A percentile compares a stretch with the other conserved stretches of the same genome.
These are phyloP conservation scores for Mycosphaerelloides madeirae DNA, from an alignment of 2,329 filamentous ascomycete species.

Conservation along the genomic window DNA sequence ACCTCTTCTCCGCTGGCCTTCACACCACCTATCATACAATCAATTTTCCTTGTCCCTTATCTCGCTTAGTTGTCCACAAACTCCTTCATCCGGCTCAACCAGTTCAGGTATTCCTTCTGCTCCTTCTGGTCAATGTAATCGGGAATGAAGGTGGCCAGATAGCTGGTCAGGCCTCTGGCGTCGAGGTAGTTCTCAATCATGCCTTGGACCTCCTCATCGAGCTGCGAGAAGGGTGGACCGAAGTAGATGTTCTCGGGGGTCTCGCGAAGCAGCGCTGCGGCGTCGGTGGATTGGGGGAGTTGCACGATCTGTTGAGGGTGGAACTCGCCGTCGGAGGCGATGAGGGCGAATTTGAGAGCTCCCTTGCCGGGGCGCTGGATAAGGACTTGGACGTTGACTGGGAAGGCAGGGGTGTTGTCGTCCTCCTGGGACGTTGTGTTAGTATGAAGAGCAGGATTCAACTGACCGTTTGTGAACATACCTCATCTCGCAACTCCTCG, in stretches of 20 bases:
- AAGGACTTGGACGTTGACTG: slow-evolving; percentile 77
- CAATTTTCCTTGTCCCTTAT: no score
- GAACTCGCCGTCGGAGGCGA: slow-evolving; percentile 80
- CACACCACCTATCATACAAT: no score
- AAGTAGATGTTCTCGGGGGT: slow-evolving; percentile 69
- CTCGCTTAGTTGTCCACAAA: slow-evolving; percentile 58
- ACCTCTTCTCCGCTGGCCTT: no score
- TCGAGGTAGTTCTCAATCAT: slow-evolving; percentile 90
- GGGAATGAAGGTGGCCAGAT: slow-evolving; percentile 82
- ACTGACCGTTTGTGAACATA: slow-evolving; percentile 15
- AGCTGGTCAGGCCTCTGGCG: slow-evolving; percentile 84
- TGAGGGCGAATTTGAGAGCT: slow-evolving; percentile 78
- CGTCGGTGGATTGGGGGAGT: slow-evolving; percentile 60
- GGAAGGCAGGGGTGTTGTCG: slow-evolving; percentile 59
- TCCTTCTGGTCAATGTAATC: slow-evolving; percentile 99
- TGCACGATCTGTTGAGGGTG: slow-evolving; percentile 87
- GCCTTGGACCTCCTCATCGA: slow-evolving; percentile 92
- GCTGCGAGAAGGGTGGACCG: slow-evolving; percentile 85
- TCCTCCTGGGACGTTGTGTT: slow-evolving; percentile 29
- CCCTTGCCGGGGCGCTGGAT: slow-evolving; percentile 84
- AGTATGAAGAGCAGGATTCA: slow-evolving; percentile 35
- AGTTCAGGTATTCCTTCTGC: slow-evolving; percentile 91
- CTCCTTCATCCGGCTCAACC: slow-evolving; percentile 78
- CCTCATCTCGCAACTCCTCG: slow-evolving; percentile 54
- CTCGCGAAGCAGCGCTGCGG: slow-evolving; percentile 67